Evolutionary conservation across 2,329 filamentous ascomycete genomes (phyloP).

Genomic region (Cercospora zeae-maydis): DNA sequence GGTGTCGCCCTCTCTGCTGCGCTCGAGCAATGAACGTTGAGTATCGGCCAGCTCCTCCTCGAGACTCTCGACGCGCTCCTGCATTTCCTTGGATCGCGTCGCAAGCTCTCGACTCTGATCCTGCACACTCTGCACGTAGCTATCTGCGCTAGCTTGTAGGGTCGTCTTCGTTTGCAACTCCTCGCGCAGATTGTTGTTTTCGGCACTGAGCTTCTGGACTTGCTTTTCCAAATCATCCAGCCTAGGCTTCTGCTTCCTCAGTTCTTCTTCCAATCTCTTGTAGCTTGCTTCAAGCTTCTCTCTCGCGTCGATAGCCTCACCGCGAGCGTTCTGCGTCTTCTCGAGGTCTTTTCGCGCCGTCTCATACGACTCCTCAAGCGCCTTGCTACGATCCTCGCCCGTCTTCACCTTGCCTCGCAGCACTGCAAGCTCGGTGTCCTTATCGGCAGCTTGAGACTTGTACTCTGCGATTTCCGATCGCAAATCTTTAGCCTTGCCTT

Average conservation of each 20-base stretch:
- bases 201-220: slow-evolving; percentile 62
- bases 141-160: slow-evolving; percentile 81
- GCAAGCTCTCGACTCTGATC: slow-evolving; percentile 85
- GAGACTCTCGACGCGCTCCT: slow-evolving; percentile 74
- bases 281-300: slow-evolving; percentile 72
- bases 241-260: slow-evolving; percentile 53
- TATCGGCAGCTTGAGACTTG: slow-evolving; percentile 67
- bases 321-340: slow-evolving; percentile 71
- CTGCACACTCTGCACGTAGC: slow-evolving; percentile 84
- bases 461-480: slow-evolving; percentile 67
- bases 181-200: slow-evolving; percentile 66
- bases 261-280: slow-evolving; percentile 67
- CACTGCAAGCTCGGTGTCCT: slow-evolving; percentile 71
- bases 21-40: slow-evolving; percentile 78
- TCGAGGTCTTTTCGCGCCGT: slow-evolving; percentile 73
- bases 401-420: slow-evolving; percentile 74
- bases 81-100: slow-evolving; percentile 86
- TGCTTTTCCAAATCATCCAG: slow-evolving; percentile 74
- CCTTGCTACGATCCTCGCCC: slow-evolving; percentile 67
- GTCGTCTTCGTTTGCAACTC: slow-evolving; percentile 80
- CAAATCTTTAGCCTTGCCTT: slow-evolving; percentile 77
- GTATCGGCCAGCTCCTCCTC: slow-evolving; percentile 91
- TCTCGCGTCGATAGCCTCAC: slow-evolving; percentile 68
- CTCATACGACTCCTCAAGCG: slow-evolving; percentile 74
- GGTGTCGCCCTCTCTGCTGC: slow-evolving; percentile 87